Percentiles rank a stretch among this genome's conserved stretches.
These are phyloP conservation scores for Martiniozyma abietophila DNA, from an alignment of 805 yeast species.

Conservation along the genomic window DNA sequence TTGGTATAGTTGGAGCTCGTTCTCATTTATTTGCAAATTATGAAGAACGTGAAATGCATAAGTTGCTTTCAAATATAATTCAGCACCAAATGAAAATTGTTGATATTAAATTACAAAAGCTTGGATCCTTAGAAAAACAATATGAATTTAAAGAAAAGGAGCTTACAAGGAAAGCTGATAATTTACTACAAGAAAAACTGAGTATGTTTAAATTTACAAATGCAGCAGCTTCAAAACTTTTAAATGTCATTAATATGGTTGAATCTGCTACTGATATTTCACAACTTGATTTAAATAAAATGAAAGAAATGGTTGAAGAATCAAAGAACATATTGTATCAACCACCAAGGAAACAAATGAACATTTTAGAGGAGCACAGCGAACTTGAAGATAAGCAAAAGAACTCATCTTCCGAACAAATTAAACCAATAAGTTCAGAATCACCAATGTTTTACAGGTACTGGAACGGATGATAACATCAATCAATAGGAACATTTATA, in stretches of 20 bases:
- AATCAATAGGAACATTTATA: too few species aligned
- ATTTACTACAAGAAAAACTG: slow-evolving; percentile 53
- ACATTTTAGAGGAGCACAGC: slow-evolving; percentile 21
- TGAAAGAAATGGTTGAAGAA: slow-evolving; percentile 20
- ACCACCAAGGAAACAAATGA: slow-evolving; percentile 27
- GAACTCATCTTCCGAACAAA: slow-evolving; percentile 22
- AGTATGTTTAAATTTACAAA: slow-evolving; percentile 55
- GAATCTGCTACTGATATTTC: slow-evolving; percentile 8
- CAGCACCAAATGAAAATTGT: slow-evolving; percentile 56
- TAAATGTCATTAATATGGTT: slow-evolving; percentile 27
- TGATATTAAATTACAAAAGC: slow-evolving; percentile 50
- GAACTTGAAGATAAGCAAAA: slow-evolving; percentile 12
- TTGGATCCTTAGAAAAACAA: slow-evolving; percentile 54
- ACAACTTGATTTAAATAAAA: slow-evolving; percentile 11
- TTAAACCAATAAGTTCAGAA: slow-evolving; percentile 50
- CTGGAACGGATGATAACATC: too few species aligned
- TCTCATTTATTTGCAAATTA: slow-evolving; percentile 70
- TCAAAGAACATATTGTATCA: slow-evolving; percentile 22
- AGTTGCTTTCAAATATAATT: slow-evolving; percentile 45
- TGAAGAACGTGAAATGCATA: slow-evolving; percentile 72
- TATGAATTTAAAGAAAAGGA: slow-evolving; percentile 55
- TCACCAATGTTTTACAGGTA: slow-evolving; percentile 56
- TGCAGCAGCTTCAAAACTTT: slow-evolving; percentile 38
- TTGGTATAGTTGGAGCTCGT: slow-evolving; percentile 71
- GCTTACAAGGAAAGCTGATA: slow-evolving; percentile 55